Conservation (phyloP, 306 rosid species). For the Arachis hypogaea region DNA sequence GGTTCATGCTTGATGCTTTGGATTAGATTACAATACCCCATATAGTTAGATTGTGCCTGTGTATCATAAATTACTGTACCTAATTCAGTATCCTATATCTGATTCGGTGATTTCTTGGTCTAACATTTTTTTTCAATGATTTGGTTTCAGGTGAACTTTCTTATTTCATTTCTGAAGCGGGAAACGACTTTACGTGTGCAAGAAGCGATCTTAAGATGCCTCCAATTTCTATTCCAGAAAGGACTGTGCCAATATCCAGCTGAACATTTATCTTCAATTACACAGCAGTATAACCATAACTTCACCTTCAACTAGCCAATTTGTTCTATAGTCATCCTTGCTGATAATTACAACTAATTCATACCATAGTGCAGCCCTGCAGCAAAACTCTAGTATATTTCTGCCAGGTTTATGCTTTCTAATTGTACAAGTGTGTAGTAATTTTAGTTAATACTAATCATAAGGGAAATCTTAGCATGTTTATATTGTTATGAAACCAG, state of each 20-base stretch:
- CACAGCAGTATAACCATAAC: constrained; percentile 38
- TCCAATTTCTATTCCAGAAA: constrained; percentile 54
- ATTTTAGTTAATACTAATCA: too few species aligned
- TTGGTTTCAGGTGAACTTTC: constrained; percentile 64
- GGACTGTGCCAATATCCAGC: constrained; percentile 44
- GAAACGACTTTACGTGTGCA: constrained; percentile 50
- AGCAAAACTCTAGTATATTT: too few species aligned
- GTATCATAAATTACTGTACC: neutral
- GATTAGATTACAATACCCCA: constrained; percentile 20
- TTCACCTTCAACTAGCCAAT: constrained; percentile 15
- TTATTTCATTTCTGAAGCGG: constrained; percentile 55
- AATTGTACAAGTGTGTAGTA: too few species aligned
- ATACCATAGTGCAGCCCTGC: too few species aligned
- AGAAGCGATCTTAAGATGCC: constrained; percentile 61
- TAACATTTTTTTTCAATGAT: constrained; percentile 20
- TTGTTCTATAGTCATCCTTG: neutral
- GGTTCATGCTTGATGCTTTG: constrained; percentile 1
- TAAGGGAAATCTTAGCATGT: too few species aligned
- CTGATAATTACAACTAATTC: too few species aligned
- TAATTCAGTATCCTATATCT: neutral
- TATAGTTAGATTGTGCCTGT: constrained; percentile 27
- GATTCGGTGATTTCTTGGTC: neutral
- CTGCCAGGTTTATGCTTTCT: too few species aligned
- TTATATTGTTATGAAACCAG: too few species aligned
- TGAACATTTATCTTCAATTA: constrained; percentile 61